A percentile compares a stretch with the other conserved stretches of the same genome.
Evolutionary conservation across 192 early-diverging fungal species (phyloP).

Genomic region (Coemansia sp.): DNA sequence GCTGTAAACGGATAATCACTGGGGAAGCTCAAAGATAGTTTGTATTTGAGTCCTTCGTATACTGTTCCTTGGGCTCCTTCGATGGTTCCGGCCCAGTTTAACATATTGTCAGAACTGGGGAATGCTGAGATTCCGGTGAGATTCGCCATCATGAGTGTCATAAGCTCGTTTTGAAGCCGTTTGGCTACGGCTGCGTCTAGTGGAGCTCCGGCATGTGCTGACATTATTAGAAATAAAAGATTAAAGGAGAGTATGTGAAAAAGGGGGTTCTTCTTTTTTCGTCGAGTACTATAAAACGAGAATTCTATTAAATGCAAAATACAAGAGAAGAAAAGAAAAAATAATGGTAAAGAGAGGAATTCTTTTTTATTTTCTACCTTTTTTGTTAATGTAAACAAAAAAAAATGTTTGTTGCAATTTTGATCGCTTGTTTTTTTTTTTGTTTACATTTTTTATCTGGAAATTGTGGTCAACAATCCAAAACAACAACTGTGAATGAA

Average conservation of each 20-base stretch:
- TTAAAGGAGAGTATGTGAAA: neutral
- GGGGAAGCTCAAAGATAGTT: conserved; percentile 72
- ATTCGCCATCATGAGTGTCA: conserved; percentile 65
- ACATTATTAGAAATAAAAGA: neutral
- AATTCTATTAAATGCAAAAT: conserved; percentile 4
- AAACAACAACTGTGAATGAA: too few species aligned
- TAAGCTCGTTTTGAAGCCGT: conserved; percentile 61
- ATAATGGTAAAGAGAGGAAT: neutral
- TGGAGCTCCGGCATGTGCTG: conserved; percentile 3
- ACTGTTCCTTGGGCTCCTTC: conserved; percentile 86
- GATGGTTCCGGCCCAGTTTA: conserved; percentile 83
- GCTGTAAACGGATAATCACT: conserved; percentile 83
- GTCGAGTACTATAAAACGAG: too few species aligned
- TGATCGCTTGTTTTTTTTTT: too few species aligned
- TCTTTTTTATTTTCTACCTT: neutral
- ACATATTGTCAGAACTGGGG: conserved; percentile 64
- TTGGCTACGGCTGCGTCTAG: conserved; percentile 37
- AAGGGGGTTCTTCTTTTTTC: neutral
- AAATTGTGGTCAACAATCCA: too few species aligned
- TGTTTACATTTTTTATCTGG: too few species aligned
- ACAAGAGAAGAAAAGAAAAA: conserved; percentile 1
- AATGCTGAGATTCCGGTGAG: conserved; percentile 67
- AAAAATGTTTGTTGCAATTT: neutral
- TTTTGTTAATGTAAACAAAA: neutral
- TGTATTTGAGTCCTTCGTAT: conserved; percentile 95